Conservation (phyloP, 2,329 filamentous ascomycete species). For the Nemania bipapillata region DNA sequence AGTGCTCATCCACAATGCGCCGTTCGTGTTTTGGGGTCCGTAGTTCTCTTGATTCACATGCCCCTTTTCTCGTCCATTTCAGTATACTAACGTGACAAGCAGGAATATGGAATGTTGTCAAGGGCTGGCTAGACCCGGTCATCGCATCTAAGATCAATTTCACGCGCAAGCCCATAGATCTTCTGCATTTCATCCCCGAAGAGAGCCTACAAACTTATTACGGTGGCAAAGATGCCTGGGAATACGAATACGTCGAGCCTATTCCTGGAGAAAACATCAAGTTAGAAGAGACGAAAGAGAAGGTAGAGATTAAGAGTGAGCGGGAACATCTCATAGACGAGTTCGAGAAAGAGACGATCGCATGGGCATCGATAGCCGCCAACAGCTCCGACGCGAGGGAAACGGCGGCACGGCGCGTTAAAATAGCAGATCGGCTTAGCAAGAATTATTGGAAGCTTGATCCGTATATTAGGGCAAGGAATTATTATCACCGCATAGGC, state of each 20-base stretch:
- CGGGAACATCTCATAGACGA: constrained; percentile 23
- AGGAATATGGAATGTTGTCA: constrained; percentile 38
- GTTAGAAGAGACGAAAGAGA: constrained; percentile 24
- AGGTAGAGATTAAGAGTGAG: constrained; percentile 23
- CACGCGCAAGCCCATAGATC: constrained; percentile 33
- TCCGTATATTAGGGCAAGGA: constrained; percentile 37
- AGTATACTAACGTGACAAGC: background rate
- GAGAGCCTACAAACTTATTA: constrained; percentile 30
- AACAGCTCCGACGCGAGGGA: background rate
- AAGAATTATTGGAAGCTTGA: constrained; percentile 36
- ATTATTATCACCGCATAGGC: constrained; percentile 29
- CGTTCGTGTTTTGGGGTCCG: constrained; percentile 39
- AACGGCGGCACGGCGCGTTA: background rate
- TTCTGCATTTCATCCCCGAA: constrained; percentile 29
- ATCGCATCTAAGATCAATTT: constrained; percentile 39
- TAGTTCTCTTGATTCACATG: background rate
- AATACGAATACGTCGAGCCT: constrained; percentile 37
- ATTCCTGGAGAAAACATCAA: constrained; percentile 30
- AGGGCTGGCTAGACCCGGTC: constrained; percentile 37
- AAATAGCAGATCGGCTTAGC: constrained; percentile 21
- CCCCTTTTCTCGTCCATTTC: background rate
- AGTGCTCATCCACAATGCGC: constrained; percentile 38
- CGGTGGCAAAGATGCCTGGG: constrained; percentile 35
- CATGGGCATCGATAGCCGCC: constrained; percentile 20
- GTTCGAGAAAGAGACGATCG: constrained; percentile 29